Base-by-base conservation (phyloP, 2,329 filamentous ascomycete genomes). In the Nectriaceae sp. region DNA sequence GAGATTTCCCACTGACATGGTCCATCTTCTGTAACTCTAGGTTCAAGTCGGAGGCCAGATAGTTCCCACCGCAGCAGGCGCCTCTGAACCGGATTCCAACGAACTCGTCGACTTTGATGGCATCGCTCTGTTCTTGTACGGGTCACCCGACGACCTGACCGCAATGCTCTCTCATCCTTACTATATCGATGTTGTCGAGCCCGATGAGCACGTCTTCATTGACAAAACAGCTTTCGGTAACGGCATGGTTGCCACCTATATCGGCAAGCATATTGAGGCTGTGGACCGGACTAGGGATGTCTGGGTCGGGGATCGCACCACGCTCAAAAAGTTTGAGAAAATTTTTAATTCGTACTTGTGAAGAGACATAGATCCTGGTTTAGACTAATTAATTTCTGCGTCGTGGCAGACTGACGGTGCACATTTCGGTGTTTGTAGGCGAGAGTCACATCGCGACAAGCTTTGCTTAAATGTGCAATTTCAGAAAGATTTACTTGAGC, bases 61-160 rank as follows among this genome's bases (percentile, higher is more conserved):
- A 3, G 50, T 54, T 4, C 63, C 64, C 4, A 64, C 59, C 1
- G 50, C 43, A 10, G 54, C 43, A 0, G 60, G 61, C 1, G 50
- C 54, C 2, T 41, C 42, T 1, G 39, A 31, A n/a, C 63, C 61
- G 0, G 44, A 44, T 0, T 62, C 62, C 1, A 48, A 44, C n/a
- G 21, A 55, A 2, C 55, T 59, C 0, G 57, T 64, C 2, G 54
- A 62, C 6, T 65, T 65, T 31, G 62, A 65, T 3, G 64, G 63
- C 0, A 58, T 66, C 13, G 64, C 63, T n/a, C 56, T 66, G 57
- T 66, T 66, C 21, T 40, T 65, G 0, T 65, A 65, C 24, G 37
- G 55, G 20, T 53, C 54, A 1, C 21, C 60, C 2, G 58, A 63
- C 2, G 51, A 51, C 1, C 21, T 66, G 18, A 40, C 49, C 1